A percentile compares a stretch with the other conserved stretches of the same genome.
Evolutionary conservation across 495 filamentous ascomycete genomes (phyloP).

Genomic region (Annulohypoxylon maeteangense): DNA sequence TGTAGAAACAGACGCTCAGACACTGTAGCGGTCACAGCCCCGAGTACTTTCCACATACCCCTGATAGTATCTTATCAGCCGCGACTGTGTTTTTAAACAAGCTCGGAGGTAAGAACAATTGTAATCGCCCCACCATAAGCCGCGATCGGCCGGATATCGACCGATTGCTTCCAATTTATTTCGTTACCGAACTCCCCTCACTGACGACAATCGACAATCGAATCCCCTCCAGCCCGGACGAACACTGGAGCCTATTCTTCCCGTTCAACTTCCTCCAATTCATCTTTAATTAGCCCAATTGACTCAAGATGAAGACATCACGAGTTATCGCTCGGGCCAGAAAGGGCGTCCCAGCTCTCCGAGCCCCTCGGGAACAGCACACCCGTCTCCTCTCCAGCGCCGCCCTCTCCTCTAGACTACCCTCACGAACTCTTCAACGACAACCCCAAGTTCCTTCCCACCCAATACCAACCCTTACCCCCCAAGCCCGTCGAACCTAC

Average conservation of each 20-base stretch:
- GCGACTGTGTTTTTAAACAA: conserved; percentile 10
- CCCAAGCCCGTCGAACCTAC: conserved; percentile 38
- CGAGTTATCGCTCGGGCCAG: conserved; percentile 40
- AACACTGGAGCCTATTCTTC: background rate
- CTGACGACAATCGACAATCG: conserved; percentile 13
- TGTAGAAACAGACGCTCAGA: conserved; percentile 1
- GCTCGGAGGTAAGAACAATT: background rate
- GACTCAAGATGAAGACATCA: conserved; percentile 50
- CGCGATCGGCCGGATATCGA: conserved; percentile 31
- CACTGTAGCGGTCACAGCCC: background rate
- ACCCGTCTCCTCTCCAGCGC: conserved; percentile 9
- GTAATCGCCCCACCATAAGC: conserved; percentile 26
- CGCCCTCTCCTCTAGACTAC: conserved; percentile 29
- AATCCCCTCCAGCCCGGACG: conserved; percentile 8
- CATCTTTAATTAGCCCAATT: conserved; percentile 47
- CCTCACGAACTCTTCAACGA: conserved; percentile 28
- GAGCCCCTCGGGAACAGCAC: conserved; percentile 15
- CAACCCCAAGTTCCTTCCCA: background rate
- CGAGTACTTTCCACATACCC: background rate
- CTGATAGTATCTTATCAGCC: conserved; percentile 4
- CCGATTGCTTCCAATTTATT: conserved; percentile 31
- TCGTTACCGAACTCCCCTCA: conserved; percentile 23
- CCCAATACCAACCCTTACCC: background rate
- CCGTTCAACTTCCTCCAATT: conserved; percentile 15
- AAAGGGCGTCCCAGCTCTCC: conserved; percentile 39